Conservation (phyloP, 352 stramenopile genomes). For the Plasmopara muralis region DNA sequence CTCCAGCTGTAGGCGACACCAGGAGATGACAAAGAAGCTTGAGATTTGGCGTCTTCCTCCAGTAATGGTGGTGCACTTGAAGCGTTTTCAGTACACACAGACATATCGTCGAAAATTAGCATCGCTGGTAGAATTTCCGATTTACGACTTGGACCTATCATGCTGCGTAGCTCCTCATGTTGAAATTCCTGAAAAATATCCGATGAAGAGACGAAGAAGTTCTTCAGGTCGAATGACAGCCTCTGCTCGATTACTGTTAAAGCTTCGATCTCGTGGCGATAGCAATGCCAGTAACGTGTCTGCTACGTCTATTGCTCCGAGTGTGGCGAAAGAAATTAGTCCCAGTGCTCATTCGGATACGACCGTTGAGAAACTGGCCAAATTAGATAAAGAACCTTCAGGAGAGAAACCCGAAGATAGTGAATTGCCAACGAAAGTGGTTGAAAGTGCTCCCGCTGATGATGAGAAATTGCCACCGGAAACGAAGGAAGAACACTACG, state of each 20-base stretch:
- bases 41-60: slow-evolving; percentile 95
- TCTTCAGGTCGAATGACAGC: slow-evolving; percentile 13
- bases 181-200: slow-evolving; percentile 75
- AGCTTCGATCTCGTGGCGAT: slow-evolving; percentile 24
- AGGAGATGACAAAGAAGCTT: slow-evolving; percentile 98
- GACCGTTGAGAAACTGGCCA: slow-evolving; percentile 1
- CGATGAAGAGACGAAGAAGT: slow-evolving; percentile 46
- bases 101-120: slow-evolving; percentile 84
- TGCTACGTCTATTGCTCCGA: slow-evolving; percentile 12
- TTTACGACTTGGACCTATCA: slow-evolving; percentile 92
- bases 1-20: slow-evolving; percentile 92
- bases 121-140: slow-evolving; percentile 94
- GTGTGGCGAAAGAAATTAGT: slow-evolving; percentile 10
- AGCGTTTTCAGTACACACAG: slow-evolving; percentile 97
- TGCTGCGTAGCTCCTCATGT: slow-evolving; percentile 82
- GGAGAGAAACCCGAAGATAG: slow-evolving; percentile 21
- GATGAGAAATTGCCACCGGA: slow-evolving; percentile 8
- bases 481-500: slow-evolving; percentile 8
- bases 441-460: slow-evolving; percentile 7
- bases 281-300: slow-evolving; percentile 19
- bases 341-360: slow-evolving; percentile 7
- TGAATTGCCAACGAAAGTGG: slow-evolving; percentile 8
- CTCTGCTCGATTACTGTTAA: slow-evolving; percentile 26
- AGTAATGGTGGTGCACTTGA: slow-evolving; percentile 98
- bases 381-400: slow-evolving; percentile 10